phyloP scores from a whole-genome alignment of 2,329 filamentous ascomycete species.

The Exophiala spinifera region DNA sequence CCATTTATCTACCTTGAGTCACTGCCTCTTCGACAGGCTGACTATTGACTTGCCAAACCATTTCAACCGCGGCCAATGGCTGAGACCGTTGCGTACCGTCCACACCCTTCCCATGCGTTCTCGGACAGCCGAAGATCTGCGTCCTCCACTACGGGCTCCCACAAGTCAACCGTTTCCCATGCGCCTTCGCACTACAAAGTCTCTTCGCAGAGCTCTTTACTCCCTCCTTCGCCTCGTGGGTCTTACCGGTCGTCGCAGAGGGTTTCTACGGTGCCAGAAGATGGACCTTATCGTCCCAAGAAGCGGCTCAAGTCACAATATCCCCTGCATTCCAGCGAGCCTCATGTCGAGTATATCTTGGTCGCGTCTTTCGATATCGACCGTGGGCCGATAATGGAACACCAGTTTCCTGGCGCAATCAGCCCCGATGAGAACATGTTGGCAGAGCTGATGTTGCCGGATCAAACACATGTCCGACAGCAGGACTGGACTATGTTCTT shows the following conservation, averaged over 20 bases:
- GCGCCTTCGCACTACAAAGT: slow-evolving; percentile 31
- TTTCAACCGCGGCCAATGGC: slow-evolving; percentile 11
- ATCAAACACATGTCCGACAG: slow-evolving; percentile 89
- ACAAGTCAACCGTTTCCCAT: slow-evolving; percentile 32
- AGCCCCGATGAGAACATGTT: slow-evolving; percentile 98
- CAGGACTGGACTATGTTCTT: slow-evolving; percentile 99
- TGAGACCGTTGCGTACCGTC: slow-evolving; percentile 18
- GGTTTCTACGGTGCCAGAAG: slow-evolving; percentile 34
- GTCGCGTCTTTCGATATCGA: slow-evolving; percentile 98
- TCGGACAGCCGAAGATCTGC: slow-evolving; percentile 17
- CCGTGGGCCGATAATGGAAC: slow-evolving; percentile 93
- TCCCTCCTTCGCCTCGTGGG: slow-evolving; percentile 49
- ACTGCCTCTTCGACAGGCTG: too few relatives aligned
- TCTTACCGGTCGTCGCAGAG: slow-evolving; percentile 40
- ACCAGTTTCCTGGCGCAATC: slow-evolving; percentile 92
- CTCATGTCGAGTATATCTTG: slow-evolving; percentile 98
- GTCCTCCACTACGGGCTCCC: slow-evolving; percentile 56
- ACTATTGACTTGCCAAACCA: not conserved
- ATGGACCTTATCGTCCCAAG: slow-evolving; percentile 27
- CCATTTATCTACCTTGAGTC: too few relatives aligned
- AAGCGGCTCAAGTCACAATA: slow-evolving; percentile 70
- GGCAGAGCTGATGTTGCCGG: slow-evolving; percentile 95
- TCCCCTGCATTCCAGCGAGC: slow-evolving; percentile 69
- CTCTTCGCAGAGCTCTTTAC: slow-evolving; percentile 60
- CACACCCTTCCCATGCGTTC: slow-evolving; percentile 13